Evolutionary conservation across 495 filamentous ascomycete species (phyloP), one percentile per base, ranked within the genome.

Genomic region (Aspergillus nidulans): DNA sequence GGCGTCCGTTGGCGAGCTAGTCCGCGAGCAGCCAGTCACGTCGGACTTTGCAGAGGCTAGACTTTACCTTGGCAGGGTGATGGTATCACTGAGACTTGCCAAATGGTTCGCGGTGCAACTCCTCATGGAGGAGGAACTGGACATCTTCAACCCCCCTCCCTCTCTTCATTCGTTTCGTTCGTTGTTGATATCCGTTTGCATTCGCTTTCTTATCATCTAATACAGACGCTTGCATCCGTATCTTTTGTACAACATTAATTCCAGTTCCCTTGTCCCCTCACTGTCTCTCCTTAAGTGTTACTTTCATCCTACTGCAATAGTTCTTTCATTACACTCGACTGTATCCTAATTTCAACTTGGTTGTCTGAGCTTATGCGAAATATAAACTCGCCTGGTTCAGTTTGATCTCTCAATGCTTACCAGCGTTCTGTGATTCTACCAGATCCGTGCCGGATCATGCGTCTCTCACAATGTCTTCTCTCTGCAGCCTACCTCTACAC

Each of bases 371-470:
- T 42, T 25, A 56, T 49, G 53, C 45, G 49, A 32, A n/a, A n/a
- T n/a, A 47, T 30, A n/a, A 53, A 43, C 18, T 30, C 38, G 41
- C 30, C 38, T 13, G 36, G n/a, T 52, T 23, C 39, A 28, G 21
- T 12, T n/a, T 26, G 40, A 46, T 9, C 34, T 52, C 13, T 40
- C 63, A 62, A 71, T 68, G 66, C 60, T 23, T 57, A 13, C 3
- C 32, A 4, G 8, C 1, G 36, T 39, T n/a, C 38, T 49, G n/a
- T 40, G 13, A 25, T 28, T 45, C 30, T 25, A 40, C 23, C 66
- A 67, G 62, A 64, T 64, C 61, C 64, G 32, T 55, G 30, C 24
- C 19, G 66, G 65, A 70, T 67, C 62, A 74, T 74, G 71, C 68
- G 55, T 68, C 56, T 68, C 45, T 66, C 68, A 60, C 49, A 63